Conservation (phyloP, 805 yeast species). For the Saccharomycopsis oosterbeekiorum region DNA sequence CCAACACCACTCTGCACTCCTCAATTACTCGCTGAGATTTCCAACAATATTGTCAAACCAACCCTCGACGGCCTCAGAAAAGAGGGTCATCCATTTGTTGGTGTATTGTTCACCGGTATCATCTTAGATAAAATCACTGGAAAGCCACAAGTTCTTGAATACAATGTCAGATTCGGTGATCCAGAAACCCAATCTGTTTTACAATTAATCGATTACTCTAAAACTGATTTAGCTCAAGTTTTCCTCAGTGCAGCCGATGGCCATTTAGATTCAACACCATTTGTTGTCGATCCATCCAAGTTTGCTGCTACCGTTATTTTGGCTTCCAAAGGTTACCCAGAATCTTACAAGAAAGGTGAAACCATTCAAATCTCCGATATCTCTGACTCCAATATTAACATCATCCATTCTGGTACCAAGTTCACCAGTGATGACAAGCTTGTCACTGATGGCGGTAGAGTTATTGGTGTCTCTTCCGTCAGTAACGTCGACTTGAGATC, state of each 20-base stretch:
- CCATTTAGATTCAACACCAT: conserved; percentile 73
- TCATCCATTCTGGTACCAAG: conserved; percentile 96
- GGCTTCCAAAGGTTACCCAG: conserved; percentile 98
- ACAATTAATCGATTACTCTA: conserved; percentile 65
- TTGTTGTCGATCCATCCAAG: conserved; percentile 42
- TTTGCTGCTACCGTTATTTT: conserved; percentile 88
- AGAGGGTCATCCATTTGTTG: conserved; percentile 93
- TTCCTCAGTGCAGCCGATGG: conserved; percentile 92
- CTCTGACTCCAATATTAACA: conserved; percentile 22
- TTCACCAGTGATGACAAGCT: conserved; percentile 37
- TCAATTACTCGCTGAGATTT: conserved; percentile 56
- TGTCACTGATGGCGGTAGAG: conserved; percentile 93
- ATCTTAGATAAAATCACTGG: conserved; percentile 72
- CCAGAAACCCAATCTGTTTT: conserved; percentile 98
- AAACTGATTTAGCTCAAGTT: conserved; percentile 85
- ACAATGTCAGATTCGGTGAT: conserved; percentile 97
- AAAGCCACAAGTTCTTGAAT: conserved; percentile 83
- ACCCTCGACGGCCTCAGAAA: conserved; percentile 93
- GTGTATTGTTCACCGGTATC: conserved; percentile 90
- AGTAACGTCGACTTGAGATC: conserved; percentile 56
- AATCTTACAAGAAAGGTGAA: conserved; percentile 76
- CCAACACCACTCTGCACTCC: conserved; percentile 96
- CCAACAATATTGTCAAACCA: conserved; percentile 72
- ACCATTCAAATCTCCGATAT: conserved; percentile 48
- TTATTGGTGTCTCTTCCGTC: conserved; percentile 85